These are phyloP conservation scores for Suillus hirtellus DNA, from an alignment of 768 basidiomycete genomes.

Conservation along the genomic window DNA sequence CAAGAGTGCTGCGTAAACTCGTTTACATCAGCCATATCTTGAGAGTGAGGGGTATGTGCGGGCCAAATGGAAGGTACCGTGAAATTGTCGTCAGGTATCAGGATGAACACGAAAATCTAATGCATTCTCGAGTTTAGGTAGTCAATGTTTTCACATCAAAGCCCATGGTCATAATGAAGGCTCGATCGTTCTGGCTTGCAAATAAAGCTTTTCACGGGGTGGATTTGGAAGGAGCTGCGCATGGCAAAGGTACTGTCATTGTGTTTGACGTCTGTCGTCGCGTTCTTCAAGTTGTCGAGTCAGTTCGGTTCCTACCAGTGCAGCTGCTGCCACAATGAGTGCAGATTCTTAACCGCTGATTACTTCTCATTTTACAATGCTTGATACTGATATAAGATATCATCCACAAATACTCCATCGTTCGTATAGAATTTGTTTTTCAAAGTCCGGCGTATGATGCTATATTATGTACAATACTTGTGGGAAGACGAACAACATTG, in stretches of 20 bases:
- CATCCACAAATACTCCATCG: background rate
- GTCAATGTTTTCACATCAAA: too few relatives aligned
- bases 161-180: background rate
- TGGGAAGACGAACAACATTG: too few relatives aligned
- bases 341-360: background rate
- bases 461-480: too few relatives aligned
- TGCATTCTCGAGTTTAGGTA: slow-evolving; percentile 26
- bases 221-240: background rate
- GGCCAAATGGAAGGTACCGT: slow-evolving; percentile 36
- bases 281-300: background rate
- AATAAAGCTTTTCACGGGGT: background rate
- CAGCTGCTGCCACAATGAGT: background rate
- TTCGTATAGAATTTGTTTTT: too few relatives aligned
- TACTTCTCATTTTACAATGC: background rate
- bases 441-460: too few relatives aligned
- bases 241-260: background rate
- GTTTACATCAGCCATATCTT: slow-evolving; percentile 30
- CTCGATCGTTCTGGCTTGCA: background rate
- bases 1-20: slow-evolving; percentile 33
- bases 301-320: background rate
- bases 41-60: slow-evolving; percentile 34
- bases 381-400: background rate
- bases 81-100: slow-evolving; percentile 30
- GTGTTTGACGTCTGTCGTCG: background rate
- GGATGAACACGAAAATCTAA: slow-evolving; percentile 36